Evolutionary conservation across 169 alveolate genomes (phyloP).

Genomic region (Eimeria necatrix): DNA sequence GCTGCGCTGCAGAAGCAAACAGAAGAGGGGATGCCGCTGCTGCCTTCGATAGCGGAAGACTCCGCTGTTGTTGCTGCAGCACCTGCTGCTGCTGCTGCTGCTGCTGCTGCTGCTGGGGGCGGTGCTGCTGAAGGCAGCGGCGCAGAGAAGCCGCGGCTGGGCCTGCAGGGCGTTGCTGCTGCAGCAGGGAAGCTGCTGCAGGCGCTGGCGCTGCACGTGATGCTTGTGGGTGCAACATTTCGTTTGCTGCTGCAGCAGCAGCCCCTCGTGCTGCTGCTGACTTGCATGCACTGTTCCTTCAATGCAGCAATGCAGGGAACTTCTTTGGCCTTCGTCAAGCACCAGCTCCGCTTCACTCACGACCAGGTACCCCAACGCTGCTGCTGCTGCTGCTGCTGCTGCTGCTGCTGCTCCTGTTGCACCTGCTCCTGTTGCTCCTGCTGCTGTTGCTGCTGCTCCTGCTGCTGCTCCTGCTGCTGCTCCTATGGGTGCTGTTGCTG

Average conservation of each 20-base stretch:
- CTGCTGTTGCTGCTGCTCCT: too few species aligned
- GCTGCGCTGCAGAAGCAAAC: neutral
- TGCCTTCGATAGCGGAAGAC: neutral
- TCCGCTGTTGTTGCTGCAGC: neutral
- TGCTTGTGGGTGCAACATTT: neutral
- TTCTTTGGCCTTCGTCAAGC: conserved; percentile 27
- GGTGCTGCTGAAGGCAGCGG: neutral
- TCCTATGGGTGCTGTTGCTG: too few species aligned
- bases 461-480: too few species aligned
- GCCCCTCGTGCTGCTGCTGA: conserved; percentile 48
- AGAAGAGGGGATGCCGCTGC: neutral
- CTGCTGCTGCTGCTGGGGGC: neutral
- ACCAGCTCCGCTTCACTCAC: conserved; percentile 36
- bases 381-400: conserved; percentile 23
- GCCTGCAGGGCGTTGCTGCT: neutral
- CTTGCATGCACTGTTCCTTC: conserved; percentile 49
- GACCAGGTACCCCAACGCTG: conserved; percentile 25
- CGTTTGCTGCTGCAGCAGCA: conserved; percentile 61
- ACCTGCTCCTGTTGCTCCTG: too few species aligned
- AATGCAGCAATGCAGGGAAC: conserved; percentile 58
- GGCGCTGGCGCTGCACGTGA: neutral
- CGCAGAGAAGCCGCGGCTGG: neutral
- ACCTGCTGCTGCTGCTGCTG: conserved; percentile 7
- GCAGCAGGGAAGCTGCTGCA: conserved; percentile 7
- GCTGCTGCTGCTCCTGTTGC: conserved; percentile 23